Percentiles rank a stretch among this genome's conserved stretches.
Conservation (phyloP, 257 asterid genomes). For the Solanum lycopersicoides region DNA sequence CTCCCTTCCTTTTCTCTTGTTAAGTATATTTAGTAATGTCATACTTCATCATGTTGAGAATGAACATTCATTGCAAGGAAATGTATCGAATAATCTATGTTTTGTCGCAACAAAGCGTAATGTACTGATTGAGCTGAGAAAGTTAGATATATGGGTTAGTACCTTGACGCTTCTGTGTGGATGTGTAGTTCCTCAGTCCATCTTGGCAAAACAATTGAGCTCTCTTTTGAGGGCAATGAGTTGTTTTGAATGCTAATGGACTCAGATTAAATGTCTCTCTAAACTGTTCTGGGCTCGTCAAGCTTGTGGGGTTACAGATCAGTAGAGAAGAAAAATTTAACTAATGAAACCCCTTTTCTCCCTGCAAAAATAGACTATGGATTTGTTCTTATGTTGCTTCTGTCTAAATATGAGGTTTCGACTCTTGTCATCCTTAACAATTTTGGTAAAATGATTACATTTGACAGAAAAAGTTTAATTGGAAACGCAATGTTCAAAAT, state of each 20-base stretch:
- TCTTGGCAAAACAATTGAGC: slow-evolving; percentile 54
- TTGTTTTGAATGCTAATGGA: slow-evolving; percentile 65
- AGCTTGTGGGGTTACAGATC: slow-evolving; percentile 37
- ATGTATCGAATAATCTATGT: neutral
- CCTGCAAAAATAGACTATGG: neutral
- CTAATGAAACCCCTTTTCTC: neutral
- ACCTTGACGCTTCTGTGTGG: neutral
- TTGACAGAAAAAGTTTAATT: neutral
- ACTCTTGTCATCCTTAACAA: neutral
- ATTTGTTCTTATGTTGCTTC: neutral
- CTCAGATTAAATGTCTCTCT: slow-evolving; percentile 30
- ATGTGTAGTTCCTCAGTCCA: slow-evolving; percentile 22
- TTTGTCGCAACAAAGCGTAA: neutral
- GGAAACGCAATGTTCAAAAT: neutral
- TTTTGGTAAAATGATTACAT: neutral
- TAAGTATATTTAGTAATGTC: neutral
- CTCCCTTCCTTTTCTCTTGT: neutral
- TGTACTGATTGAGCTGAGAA: neutral
- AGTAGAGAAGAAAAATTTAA: slow-evolving; percentile 32
- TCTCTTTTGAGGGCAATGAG: slow-evolving; percentile 13
- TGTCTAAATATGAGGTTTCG: neutral
- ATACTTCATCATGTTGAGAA: neutral
- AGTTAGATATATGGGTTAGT: neutral
- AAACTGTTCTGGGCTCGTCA: slow-evolving; percentile 28
- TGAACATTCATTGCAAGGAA: neutral